Percentiles rank a stretch among this genome's conserved stretches.
phyloP scores from a whole-genome alignment of 345 rosid species.

The Ceriops tagal region DNA sequence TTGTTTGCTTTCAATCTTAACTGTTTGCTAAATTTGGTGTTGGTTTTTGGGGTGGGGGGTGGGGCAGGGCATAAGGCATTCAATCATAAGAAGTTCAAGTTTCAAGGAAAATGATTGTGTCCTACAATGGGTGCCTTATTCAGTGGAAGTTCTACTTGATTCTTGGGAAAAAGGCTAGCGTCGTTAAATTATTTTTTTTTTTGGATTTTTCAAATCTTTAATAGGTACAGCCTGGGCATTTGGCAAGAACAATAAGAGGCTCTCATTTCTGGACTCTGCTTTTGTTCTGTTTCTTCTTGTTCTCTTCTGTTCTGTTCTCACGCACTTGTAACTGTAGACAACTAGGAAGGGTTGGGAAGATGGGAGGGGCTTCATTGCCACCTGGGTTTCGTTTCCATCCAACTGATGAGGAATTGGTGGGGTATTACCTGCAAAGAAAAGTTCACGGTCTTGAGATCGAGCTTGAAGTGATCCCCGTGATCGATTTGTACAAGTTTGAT shows the following conservation, averaged over 20 bases:
- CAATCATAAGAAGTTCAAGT: conserved; percentile 28
- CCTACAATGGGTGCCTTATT: conserved; percentile 41
- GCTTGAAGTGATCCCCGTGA: conserved; percentile 78
- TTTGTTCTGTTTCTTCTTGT: not conserved
- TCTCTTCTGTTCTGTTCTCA: not conserved
- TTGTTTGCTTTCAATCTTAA: conserved; percentile 3
- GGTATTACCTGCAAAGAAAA: conserved; percentile 75
- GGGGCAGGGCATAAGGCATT: not conserved
- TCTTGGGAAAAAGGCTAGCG: conserved; percentile 46
- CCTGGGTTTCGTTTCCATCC: conserved; percentile 97
- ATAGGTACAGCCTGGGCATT: conserved; percentile 45
- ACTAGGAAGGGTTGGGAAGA: conserved; percentile 11
- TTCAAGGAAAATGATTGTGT: conserved; percentile 57
- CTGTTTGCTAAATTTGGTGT: conserved; percentile 16
- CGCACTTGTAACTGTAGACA: not conserved
- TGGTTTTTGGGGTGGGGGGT: conserved; percentile 24
- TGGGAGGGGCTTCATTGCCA: conserved; percentile 74
- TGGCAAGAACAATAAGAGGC: not conserved
- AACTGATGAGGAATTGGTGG: conserved; percentile 81
- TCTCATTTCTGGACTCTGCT: not conserved
- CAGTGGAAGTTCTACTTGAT: conserved; percentile 54
- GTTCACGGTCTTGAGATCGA: conserved; percentile 66
- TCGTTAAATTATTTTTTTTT: conserved; percentile 64
- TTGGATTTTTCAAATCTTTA: conserved; percentile 76
- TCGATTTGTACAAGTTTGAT: conserved; percentile 87